phyloP scores from a whole-genome alignment of 2,329 filamentous ascomycete genomes.

The Aspergillus hiratsukae region DNA sequence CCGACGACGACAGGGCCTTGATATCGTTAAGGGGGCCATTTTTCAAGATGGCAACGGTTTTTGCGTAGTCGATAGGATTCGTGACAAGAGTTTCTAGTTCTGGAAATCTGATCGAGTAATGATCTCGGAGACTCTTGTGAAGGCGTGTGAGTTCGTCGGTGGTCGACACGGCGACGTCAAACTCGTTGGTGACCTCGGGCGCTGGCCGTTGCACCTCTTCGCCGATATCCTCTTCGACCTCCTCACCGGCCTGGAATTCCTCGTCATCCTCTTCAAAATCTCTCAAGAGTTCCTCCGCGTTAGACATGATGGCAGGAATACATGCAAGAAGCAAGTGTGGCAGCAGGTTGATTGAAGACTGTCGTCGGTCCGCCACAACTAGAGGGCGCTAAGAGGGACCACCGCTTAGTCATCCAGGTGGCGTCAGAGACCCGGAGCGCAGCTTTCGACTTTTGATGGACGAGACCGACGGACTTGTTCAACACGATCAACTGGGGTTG shows the following conservation, averaged over 20 bases:
- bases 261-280: conserved; percentile 74
- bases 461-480: neutral
- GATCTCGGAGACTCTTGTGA: conserved; percentile 94
- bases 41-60: conserved; percentile 86
- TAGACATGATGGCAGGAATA: conserved; percentile 61
- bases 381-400: neutral
- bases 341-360: neutral
- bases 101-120: conserved; percentile 90
- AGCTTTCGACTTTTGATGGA: conserved; percentile 7
- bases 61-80: conserved; percentile 90
- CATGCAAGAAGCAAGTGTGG: neutral
- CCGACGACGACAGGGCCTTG: conserved; percentile 69
- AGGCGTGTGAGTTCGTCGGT: conserved; percentile 88
- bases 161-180: conserved; percentile 88
- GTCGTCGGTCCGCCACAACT: neutral
- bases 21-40: conserved; percentile 91
- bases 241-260: conserved; percentile 66
- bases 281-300: conserved; percentile 86
- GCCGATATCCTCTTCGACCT: conserved; percentile 58
- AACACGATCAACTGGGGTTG: conserved; percentile 2
- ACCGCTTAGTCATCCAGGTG: conserved; percentile 7
- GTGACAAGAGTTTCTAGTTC: conserved; percentile 87
- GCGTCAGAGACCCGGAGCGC: conserved; percentile 12
- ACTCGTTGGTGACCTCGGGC: conserved; percentile 68
- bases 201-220: conserved; percentile 56